Percentiles rank a stretch among this genome's conserved stretches.
phyloP scores from a whole-genome alignment of 2,329 filamentous ascomycete genomes.

The Neoscytalidium dimidiatum region DNA sequence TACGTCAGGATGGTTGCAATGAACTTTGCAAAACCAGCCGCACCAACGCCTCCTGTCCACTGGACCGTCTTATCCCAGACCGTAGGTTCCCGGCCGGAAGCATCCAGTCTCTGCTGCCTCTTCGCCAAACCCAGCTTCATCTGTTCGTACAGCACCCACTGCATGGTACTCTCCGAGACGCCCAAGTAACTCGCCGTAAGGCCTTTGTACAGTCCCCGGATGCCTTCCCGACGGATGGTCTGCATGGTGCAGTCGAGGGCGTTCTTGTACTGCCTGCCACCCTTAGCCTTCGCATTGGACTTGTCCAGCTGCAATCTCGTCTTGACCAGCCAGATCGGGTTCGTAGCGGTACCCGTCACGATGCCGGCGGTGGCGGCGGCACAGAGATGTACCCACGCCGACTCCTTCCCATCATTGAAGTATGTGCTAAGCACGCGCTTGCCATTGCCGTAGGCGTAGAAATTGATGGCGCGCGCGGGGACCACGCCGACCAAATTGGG shows the following conservation, averaged over 20 bases:
- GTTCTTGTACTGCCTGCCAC: slow-evolving; percentile 76
- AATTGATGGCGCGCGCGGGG: slow-evolving; percentile 88
- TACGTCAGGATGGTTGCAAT: slow-evolving; percentile 83
- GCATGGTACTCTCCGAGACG: slow-evolving; percentile 84
- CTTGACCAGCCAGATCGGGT: slow-evolving; percentile 97
- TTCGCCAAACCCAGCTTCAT: slow-evolving; percentile 74
- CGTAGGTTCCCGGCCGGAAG: slow-evolving; percentile 64
- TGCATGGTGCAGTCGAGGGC: slow-evolving; percentile 85
- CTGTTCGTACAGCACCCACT: slow-evolving; percentile 94
- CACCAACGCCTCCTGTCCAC: slow-evolving; percentile 76
- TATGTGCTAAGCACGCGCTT: slow-evolving; percentile 78
- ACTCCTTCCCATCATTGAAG: slow-evolving; percentile 70
- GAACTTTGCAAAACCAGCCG: slow-evolving; percentile 83
- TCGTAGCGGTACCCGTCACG: slow-evolving; percentile 85
- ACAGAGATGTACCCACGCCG: slow-evolving; percentile 74
- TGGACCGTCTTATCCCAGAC: slow-evolving; percentile 74
- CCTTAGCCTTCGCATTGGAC: slow-evolving; percentile 64
- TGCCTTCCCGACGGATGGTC: slow-evolving; percentile 76
- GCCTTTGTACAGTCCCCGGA: slow-evolving; percentile 82
- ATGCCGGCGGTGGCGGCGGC: slow-evolving; percentile 79
- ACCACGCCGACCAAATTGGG: slow-evolving; percentile 90
- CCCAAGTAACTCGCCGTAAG: slow-evolving; percentile 90
- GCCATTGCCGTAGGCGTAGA: slow-evolving; percentile 89
- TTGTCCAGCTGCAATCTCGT: slow-evolving; percentile 91
- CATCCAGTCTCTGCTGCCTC: slow-evolving; percentile 58